Percentiles rank a stretch among this genome's conserved stretches.
These are phyloP conservation scores for Mimosa bimucronata DNA, from an alignment of 306 rosid genomes.

Conservation along the genomic window DNA sequence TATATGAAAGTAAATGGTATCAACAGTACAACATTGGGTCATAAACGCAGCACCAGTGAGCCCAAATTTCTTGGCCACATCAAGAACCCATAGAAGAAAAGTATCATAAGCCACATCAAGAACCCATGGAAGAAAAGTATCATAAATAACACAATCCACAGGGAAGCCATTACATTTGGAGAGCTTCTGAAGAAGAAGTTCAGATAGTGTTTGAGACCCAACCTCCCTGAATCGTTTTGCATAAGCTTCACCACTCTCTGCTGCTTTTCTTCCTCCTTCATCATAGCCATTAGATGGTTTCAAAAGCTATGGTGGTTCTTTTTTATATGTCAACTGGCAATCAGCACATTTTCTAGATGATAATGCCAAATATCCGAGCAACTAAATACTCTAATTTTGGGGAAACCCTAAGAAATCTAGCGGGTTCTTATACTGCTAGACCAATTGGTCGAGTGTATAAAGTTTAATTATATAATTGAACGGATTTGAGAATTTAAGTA, in stretches of 20 bases:
- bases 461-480: too few relatives aligned
- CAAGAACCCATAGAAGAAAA: slow-evolving; percentile 41
- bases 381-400: too few relatives aligned
- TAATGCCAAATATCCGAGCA: too few relatives aligned
- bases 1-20: slow-evolving; percentile 4
- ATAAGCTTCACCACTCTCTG: slow-evolving; percentile 21
- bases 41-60: slow-evolving; percentile 1
- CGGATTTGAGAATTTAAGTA: too few relatives aligned
- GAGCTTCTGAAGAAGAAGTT: slow-evolving; percentile 27
- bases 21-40: not conserved
- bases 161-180: not conserved
- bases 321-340: too few relatives aligned
- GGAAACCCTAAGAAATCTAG: too few relatives aligned
- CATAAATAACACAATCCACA: slow-evolving; percentile 37
- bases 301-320: slow-evolving; percentile 26
- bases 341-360: too few relatives aligned
- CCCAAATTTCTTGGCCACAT: slow-evolving; percentile 36
- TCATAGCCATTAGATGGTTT: slow-evolving; percentile 43
- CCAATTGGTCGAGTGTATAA: too few relatives aligned
- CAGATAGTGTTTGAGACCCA: slow-evolving; percentile 21
- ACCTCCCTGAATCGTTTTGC: not conserved
- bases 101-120: slow-evolving; percentile 41
- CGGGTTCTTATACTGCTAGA: too few relatives aligned
- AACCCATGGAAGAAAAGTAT: slow-evolving; percentile 40
- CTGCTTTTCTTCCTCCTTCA: not conserved